Base-by-base conservation (phyloP, 2,329 filamentous ascomycete genomes). In the Anisogramma anomala region DNA sequence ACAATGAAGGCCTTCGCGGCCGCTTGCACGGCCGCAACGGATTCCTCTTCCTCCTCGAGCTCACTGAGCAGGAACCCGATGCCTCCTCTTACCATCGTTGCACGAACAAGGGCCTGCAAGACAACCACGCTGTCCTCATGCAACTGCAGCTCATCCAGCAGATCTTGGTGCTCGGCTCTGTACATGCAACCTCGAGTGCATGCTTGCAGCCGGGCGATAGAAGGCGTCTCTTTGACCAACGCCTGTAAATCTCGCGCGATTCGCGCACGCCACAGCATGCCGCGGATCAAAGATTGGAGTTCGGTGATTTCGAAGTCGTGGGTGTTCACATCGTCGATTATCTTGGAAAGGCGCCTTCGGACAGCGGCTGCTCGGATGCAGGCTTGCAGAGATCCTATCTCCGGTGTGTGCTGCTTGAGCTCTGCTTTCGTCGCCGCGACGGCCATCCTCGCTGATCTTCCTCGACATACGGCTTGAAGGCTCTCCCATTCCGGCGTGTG, bases 41-140 rank as follows among this genome's bases (percentile, higher is more conserved):
- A 67, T n/a, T 82, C 80, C 54, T 96, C 88, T 48, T 93, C 78
- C 39, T 81, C 81, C 45, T 94, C 85, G 2, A 96, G 71, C 49
- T 89, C 78, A 17, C 71, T 74, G 28, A 98, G 70, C 1, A 86
- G 66, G 33, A 77, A 72, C 14, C 83, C 86, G 36, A 96, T 71
- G 19, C 81, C 71, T 35, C 77, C 73, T 34, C 91, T 78, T 30
- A 84, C 66, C 48, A 94, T 70, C 71, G 93, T 84, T 1, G 85
- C 88, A 45, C 89, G 77, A 23, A 78, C 71, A 6, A 88, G 64
- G 20, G 78, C 77, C 60, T 98, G 91, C 2, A 95, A 67, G 23
- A 77, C 65, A 18, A 77, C 63, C 28, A 88, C 74, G 46, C 79
- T 73, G 0, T 76, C 67, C 27, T 81, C 76, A 50, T 84, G 75